These are phyloP conservation scores for Dendrobium chrysotoxum DNA, from an alignment of 106 monocot genomes.

Conservation along the genomic window DNA sequence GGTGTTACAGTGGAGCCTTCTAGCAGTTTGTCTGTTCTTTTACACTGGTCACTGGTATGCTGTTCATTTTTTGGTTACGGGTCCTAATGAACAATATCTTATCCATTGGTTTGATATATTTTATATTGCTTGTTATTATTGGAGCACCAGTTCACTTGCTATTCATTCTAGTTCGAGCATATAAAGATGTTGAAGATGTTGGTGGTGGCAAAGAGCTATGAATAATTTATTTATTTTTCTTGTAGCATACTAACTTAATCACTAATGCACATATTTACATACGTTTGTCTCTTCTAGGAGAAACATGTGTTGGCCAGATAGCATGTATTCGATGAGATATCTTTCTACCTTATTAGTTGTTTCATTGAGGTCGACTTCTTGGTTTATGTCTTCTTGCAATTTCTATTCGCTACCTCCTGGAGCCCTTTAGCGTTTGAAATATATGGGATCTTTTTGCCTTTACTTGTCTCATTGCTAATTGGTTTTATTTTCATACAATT, in stretches of 20 bases:
- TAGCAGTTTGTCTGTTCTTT: conserved; percentile 79
- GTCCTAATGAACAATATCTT: not conserved
- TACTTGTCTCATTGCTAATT: too few species aligned
- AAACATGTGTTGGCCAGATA: not conserved
- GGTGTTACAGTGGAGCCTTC: conserved; percentile 76
- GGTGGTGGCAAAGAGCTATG: not conserved
- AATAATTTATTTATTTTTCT: not conserved
- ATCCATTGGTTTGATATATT: not conserved
- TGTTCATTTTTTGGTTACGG: not conserved
- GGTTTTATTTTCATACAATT: too few species aligned
- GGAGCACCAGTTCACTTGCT: not conserved
- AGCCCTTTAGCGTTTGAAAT: too few species aligned
- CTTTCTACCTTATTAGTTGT: not conserved
- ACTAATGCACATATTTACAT: not conserved
- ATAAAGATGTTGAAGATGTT: not conserved
- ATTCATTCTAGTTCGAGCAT: not conserved
- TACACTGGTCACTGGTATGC: conserved; percentile 86
- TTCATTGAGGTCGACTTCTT: not conserved
- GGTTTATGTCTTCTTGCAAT: not conserved
- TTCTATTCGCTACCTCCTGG: not conserved
- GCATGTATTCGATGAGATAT: not conserved
- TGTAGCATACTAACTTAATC: not conserved
- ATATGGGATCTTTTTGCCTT: too few species aligned
- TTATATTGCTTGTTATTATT: not conserved
- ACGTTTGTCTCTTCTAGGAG: not conserved